These are phyloP conservation scores for Penicillium hesseltinei DNA, from an alignment of 2,329 filamentous ascomycete genomes.

Conservation along the genomic window DNA sequence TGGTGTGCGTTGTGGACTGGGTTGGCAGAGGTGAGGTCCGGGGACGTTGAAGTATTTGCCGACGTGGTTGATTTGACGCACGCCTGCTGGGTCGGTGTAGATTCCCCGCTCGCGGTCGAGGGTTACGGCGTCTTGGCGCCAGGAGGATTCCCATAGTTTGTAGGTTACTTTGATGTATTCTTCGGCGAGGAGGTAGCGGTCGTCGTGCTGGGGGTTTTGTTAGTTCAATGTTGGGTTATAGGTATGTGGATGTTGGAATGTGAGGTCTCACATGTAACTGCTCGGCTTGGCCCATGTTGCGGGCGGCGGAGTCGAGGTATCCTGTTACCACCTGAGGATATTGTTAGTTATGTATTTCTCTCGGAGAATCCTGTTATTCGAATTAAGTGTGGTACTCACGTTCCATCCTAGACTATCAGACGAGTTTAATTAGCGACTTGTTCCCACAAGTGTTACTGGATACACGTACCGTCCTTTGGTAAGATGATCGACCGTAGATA, in stretches of 20 bases:
- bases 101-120: slow-evolving; percentile 58
- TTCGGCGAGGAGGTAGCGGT: slow-evolving; percentile 62
- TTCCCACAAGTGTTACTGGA: accelerated
- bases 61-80: slow-evolving; percentile 64
- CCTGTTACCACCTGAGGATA: slow-evolving; percentile 59
- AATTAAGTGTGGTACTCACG: slow-evolving; percentile 32
- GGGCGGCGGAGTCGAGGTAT: slow-evolving; percentile 65
- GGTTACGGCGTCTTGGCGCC: slow-evolving; percentile 65
- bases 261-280: slow-evolving; percentile 45
- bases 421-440: background rate
- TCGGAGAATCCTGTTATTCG: background rate
- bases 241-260: background rate
- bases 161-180: slow-evolving; percentile 65
- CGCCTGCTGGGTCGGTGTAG: slow-evolving; percentile 58
- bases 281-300: slow-evolving; percentile 58
- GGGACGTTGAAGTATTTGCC: slow-evolving; percentile 64
- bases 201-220: slow-evolving; percentile 54
- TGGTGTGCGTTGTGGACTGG: slow-evolving; percentile 66
- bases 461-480: slow-evolving; percentile 56
- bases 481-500: slow-evolving; percentile 66
- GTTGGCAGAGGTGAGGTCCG: slow-evolving; percentile 65
- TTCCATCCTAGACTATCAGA: slow-evolving; percentile 54
- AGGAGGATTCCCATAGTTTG: slow-evolving; percentile 67
- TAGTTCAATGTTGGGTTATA: background rate
- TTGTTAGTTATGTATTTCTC: background rate